Evolutionary conservation across 495 filamentous ascomycete genomes (phyloP).

Genomic region (Diplogelasinospora grovesii): DNA sequence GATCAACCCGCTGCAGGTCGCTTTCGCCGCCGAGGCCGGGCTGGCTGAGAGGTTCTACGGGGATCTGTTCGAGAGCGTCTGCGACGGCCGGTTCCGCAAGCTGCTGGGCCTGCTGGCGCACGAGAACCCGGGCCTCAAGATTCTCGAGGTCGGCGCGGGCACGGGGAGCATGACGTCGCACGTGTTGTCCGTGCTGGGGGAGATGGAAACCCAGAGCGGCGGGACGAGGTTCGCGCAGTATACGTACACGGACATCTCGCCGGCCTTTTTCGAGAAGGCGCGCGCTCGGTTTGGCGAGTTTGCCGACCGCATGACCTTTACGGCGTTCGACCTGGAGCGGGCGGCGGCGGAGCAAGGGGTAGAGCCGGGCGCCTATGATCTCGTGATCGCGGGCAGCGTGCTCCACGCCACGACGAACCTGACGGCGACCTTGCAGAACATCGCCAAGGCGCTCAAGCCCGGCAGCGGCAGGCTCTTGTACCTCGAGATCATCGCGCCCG

Average conservation of each 20-base stretch:
- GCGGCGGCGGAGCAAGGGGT: constrained; percentile 21
- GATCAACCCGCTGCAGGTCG: constrained; percentile 32
- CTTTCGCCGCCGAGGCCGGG: constrained; percentile 17
- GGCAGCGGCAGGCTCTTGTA: constrained; percentile 32
- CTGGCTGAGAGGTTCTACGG: constrained; percentile 23
- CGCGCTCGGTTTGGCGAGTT: constrained; percentile 10
- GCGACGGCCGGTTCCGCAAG: constrained; percentile 15
- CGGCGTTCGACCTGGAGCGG: constrained; percentile 25
- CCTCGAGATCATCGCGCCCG: constrained; percentile 26
- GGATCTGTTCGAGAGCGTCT: constrained; percentile 12
- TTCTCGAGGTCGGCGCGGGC: constrained; percentile 45
- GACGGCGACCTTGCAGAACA: constrained; percentile 27
- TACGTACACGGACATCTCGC: constrained; percentile 49
- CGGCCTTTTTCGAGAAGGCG: constrained; percentile 43
- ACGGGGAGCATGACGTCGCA: constrained; percentile 33
- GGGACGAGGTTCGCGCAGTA: constrained; percentile 28
- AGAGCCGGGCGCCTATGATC: constrained; percentile 26
- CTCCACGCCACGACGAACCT: constrained; percentile 42
- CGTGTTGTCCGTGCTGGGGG: constrained; percentile 12
- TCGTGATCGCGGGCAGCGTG: constrained; percentile 41
- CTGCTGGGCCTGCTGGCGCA: constrained; percentile 25
- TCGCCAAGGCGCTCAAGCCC: constrained; percentile 29
- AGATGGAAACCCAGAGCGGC: constrained; percentile 18
- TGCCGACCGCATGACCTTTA: constrained; percentile 21
- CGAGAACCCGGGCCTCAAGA: constrained; percentile 33